Conservation (phyloP, 192 early-diverging fungal species). For the Entomortierella lignicola region DNA sequence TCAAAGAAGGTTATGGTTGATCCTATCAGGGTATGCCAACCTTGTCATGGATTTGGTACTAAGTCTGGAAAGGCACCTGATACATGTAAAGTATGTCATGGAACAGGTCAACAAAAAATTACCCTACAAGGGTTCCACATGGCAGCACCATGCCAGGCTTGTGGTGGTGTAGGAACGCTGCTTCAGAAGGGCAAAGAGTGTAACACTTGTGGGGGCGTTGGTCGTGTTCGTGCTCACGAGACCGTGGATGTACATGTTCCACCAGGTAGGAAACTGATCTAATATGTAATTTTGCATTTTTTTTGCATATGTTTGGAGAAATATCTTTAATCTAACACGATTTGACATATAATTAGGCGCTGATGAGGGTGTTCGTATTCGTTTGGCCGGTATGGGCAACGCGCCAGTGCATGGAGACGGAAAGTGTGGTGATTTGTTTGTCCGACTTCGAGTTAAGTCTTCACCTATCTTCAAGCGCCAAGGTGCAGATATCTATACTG, state of each 20-base stretch:
- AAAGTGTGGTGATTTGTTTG: constrained; percentile 84
- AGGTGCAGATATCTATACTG: constrained; percentile 81
- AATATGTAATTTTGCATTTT: no score
- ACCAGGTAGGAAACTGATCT: no score
- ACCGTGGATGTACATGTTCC: constrained; percentile 84
- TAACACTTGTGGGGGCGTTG: constrained; percentile 81
- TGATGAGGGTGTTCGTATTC: constrained; percentile 84
- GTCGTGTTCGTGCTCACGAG: constrained; percentile 80
- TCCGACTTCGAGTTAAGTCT: constrained; percentile 79
- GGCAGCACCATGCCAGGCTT: constrained; percentile 83
- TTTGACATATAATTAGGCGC: constrained; percentile 71
- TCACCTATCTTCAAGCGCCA: constrained; percentile 87
- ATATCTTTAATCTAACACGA: background rate
- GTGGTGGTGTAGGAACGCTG: constrained; percentile 83
- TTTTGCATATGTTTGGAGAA: background rate
- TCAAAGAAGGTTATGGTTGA: constrained; percentile 74
- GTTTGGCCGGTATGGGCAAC: constrained; percentile 85
- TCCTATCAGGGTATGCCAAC: constrained; percentile 76
- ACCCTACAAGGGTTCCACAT: constrained; percentile 92
- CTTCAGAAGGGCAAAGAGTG: constrained; percentile 79
- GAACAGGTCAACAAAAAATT: constrained; percentile 87
- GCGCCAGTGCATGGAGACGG: constrained; percentile 80
- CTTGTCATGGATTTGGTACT: constrained; percentile 85
- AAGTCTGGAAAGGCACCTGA: constrained; percentile 79
- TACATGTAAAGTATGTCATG: constrained; percentile 81